Conservation (phyloP, 371 early-diverging fungal species). For the Mortierella sp. region DNA sequence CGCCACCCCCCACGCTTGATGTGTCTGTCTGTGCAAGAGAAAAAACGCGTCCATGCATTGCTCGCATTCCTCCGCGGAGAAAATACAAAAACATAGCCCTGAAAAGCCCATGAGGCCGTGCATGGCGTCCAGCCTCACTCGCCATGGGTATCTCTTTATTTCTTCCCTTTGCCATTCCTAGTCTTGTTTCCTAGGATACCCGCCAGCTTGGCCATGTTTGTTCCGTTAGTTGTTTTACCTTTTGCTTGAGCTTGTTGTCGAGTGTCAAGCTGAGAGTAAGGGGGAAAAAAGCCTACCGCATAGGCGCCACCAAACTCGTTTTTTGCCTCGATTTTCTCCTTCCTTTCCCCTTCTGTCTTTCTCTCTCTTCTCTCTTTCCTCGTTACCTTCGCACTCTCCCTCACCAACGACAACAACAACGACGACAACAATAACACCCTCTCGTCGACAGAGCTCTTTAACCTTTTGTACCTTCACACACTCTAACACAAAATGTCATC, state of each 20-base stretch:
- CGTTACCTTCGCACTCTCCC: neutral
- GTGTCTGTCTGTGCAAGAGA: neutral
- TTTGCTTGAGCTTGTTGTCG: neutral
- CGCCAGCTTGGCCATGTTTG: neutral
- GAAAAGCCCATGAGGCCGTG: slow-evolving; percentile 5
- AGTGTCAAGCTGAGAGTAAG: neutral
- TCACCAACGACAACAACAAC: neutral
- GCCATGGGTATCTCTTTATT: neutral
- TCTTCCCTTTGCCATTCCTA: neutral
- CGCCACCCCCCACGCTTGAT: neutral
- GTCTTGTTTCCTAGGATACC: neutral
- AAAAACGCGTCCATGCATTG: neutral
- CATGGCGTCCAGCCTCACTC: slow-evolving; percentile 2
- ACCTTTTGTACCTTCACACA: neutral
- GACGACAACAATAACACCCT: neutral
- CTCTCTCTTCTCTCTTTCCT: neutral
- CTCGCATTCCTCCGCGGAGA: neutral
- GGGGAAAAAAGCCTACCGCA: neutral
- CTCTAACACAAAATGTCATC: neutral
- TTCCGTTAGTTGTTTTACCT: neutral
- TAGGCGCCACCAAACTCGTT: neutral
- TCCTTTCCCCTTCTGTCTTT: neutral
- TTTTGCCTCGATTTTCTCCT: neutral
- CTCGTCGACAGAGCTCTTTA: neutral
- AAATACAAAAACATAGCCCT: neutral